phyloP scores from a whole-genome alignment of 495 filamentous ascomycete genomes.

The Neurospora sp. region DNA sequence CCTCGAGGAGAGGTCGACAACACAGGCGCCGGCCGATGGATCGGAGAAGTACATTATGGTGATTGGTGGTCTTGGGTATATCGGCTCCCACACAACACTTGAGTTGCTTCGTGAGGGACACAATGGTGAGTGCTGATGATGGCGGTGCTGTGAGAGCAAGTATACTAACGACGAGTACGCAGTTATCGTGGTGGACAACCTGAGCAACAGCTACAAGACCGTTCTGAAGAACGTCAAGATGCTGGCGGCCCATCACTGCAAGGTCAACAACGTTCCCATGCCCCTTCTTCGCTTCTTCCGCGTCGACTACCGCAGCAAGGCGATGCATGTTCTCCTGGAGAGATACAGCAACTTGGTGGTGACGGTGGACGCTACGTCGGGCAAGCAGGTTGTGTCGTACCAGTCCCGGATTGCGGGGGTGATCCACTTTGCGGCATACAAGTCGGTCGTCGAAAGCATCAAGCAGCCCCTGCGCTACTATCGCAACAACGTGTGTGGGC shows the following conservation, averaged over 20 bases:
- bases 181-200: slow-evolving; percentile 53
- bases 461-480: slow-evolving; percentile 50
- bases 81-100: slow-evolving; percentile 53
- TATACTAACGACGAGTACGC: background rate
- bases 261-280: slow-evolving; percentile 18
- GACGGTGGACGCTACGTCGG: slow-evolving; percentile 26
- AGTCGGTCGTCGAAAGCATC: slow-evolving; percentile 42
- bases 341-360: slow-evolving; percentile 21
- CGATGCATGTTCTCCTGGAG: slow-evolving; percentile 16
- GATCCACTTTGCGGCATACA: slow-evolving; percentile 56
- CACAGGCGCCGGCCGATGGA: background rate
- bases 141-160: background rate
- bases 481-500: slow-evolving; percentile 53
- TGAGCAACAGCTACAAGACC: slow-evolving; percentile 47
- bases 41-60: slow-evolving; percentile 41
- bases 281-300: slow-evolving; percentile 45
- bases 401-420: slow-evolving; percentile 47
- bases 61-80: slow-evolving; percentile 57
- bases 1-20: background rate
- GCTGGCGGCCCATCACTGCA: slow-evolving; percentile 42
- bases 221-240: slow-evolving; percentile 43
- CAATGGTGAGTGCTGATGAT: slow-evolving; percentile 27
- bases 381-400: slow-evolving; percentile 31
- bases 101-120: slow-evolving; percentile 52
- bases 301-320: slow-evolving; percentile 45